Evolutionary conservation across 352 stramenopile species (phyloP), one percentile per base, ranked within the genome.

Genomic region (Globisporangium solare): DNA sequence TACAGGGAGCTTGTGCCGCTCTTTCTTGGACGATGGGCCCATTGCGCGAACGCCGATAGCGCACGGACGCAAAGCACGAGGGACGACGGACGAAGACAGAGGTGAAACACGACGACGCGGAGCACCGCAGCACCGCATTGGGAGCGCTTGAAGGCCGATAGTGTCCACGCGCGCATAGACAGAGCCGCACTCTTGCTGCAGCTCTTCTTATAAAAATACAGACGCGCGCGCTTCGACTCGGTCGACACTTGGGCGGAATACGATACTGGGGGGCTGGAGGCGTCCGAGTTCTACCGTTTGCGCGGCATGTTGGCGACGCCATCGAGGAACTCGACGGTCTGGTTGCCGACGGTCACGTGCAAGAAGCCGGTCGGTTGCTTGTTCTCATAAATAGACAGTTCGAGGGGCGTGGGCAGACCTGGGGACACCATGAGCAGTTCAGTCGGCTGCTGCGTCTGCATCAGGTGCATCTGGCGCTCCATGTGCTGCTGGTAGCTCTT

Each of bases 301-400:
- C 77, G 77, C 45, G 82, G 82, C 76, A 92, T 88, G 64, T 92
- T 92, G 58, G 79, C 81, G 11, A 92, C 82, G 49, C 82, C 82
- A 54, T 89, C 82, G 15, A 89, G 62, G 57, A 92, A 92, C 59
- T 92, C 82, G 46, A 92, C 82, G 2, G 82, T 92, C 71, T 92
- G 82, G 64, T 92, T 92, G 51, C 82, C 82, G 31, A 74, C 64
- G 2, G 82, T 92, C 60, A 92, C 82, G 63, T 92, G 82, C 22
- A 92, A 71, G 53, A 88, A 83, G 41, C 82, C 82, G 15, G 82
- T 92, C 6, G 82, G 82, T 56, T 92, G 82, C 64, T 92, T 92
- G 66, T 77, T 76, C 62, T 92, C 82, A 74, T 92, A 92, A 73
- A 89, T 89, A 63, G 82, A 92, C 50, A 92, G 60, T 60, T 92